Base-by-base conservation (phyloP, 495 filamentous ascomycete genomes). In the Saxophila tyrrhenica region DNA sequence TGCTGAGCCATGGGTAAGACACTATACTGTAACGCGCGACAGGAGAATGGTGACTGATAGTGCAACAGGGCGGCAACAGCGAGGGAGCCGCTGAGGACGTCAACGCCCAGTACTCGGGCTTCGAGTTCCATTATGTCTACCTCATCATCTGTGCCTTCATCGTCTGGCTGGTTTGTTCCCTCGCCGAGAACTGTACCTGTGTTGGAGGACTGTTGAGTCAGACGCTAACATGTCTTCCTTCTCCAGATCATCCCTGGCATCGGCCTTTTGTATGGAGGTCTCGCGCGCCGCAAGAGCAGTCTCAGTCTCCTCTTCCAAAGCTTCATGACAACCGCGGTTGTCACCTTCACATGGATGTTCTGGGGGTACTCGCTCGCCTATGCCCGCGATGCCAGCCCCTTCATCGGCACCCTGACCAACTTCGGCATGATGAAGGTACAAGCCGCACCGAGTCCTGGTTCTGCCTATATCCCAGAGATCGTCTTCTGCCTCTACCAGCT, bases 331-430 rank as follows among this genome's bases (percentile, higher is more conserved):
- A 51, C 55, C 43, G 45, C 58, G 38, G 56, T 64, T 16, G 70
- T 65, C 2, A 75, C 73, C 16, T 75, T 78, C 49, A 73, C 78
- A 66, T 78, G 76, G 75, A 74, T 78, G 49, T 78, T 80, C 60
- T 79, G 75, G 75, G 76, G 78, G 2, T 81, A 80, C 59, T 75
- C 75, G 0, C 64, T 81, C 1, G 69, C 76, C 20, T 80, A 78
- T 65, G 70, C 69, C 2, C 62, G 72, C 29, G 69, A 72, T 50
- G 77, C 69, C 9, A 69, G 72, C n/a, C 66, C 71, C 0, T 80
- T 77, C 62, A 79, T 80, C 32, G 78, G 78, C 20, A 72, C 71
- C 22, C 58, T 81, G 32, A 67, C 65, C 47, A 74, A 76, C 53
- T 78, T 81, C 51, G 78, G 78, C 0, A 57, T 81, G 62, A 75